A percentile compares a stretch with the other conserved stretches of the same genome.
Conservation (phyloP, 352 stramenopile genomes). For the Phytophthora megakarya region DNA sequence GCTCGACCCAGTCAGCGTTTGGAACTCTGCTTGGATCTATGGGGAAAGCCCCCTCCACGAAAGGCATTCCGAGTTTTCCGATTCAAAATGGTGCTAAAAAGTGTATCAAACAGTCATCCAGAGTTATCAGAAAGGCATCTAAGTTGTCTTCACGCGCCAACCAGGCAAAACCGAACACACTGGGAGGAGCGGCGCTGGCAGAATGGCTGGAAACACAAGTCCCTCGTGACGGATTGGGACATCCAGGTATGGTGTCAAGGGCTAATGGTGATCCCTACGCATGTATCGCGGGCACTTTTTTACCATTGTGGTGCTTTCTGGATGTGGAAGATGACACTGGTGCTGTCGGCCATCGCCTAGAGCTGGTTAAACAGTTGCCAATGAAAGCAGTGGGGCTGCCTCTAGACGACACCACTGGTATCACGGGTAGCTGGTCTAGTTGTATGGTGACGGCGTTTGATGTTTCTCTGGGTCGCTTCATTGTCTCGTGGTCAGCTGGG, state of each 20-base stretch:
- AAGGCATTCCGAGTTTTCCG: conserved; percentile 20
- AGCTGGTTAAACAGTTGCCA: conserved; percentile 35
- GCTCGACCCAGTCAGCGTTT: conserved; percentile 31
- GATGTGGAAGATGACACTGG: conserved; percentile 47
- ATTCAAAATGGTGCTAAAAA: conserved; percentile 18
- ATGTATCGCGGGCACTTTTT: conserved; percentile 54
- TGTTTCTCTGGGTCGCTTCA: conserved; percentile 42
- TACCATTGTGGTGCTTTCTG: conserved; percentile 79
- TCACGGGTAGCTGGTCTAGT: conserved; percentile 68
- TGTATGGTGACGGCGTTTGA: conserved; percentile 83
- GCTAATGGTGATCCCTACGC: conserved; percentile 11
- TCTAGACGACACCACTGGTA: conserved; percentile 58
- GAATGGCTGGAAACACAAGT: conserved; percentile 56
- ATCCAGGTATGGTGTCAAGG: conserved; percentile 38
- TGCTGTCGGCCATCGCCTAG: conserved; percentile 9
- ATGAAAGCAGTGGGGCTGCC: conserved; percentile 72
- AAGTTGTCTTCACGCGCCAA: conserved; percentile 13
- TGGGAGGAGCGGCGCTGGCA: conserved; percentile 36
- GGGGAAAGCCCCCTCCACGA: conserved; percentile 22
- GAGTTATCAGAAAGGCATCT: conserved; percentile 13
- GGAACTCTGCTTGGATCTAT: conserved; percentile 30
- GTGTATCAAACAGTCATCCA: conserved; percentile 8
- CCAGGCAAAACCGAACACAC: conserved; percentile 17
- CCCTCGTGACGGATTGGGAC: conserved; percentile 51
- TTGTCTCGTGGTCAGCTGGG: conserved; percentile 78